Evolutionary conservation across 2,329 filamentous ascomycete genomes (phyloP), one percentile per base, ranked within the genome.

Genomic region (Westerdykella sp.): DNA sequence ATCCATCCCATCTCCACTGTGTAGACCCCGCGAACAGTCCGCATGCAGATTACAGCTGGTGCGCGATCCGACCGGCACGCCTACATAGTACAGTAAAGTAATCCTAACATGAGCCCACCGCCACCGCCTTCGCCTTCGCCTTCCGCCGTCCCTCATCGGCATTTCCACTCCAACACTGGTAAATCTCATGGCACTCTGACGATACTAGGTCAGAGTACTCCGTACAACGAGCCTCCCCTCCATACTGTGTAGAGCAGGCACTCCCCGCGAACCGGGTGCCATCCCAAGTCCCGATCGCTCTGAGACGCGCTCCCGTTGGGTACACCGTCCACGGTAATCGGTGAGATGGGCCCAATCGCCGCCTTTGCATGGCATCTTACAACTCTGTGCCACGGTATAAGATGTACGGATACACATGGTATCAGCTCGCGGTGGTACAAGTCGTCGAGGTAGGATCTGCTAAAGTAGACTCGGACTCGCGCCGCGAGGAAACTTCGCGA

Each of bases 1-100:
- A 47, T 14, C 30, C 14, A 7, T n/a, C n/a, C n/a, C n/a, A n/a
- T n/a, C 30, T 14, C 30, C 30, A 14, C 6, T 3, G 12, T 14
- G 30, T 32, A 56, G 56, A 56, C 44, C 55, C 59, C 50, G 46
- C 42, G 7, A 35, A 15, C 32, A 12, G 10, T 3, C n/a, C 9
- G n/a, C 32, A 35, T 14, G 32, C 32, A 14, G 16, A 18, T 11
- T 35, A 35, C 16, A 35, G 10, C 32, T 18, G n/a, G 32, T 14
- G 32, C n/a, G n/a, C n/a, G n/a, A n/a, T 34, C 6, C 13, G 32
- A 34, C 15, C 13, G 13, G 3, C 3, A 14, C 16, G 32, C n/a
- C 32, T 35, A 35, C 16, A 15, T 18, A 35, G 5, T 35, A 18
- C 32, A 4, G 9, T 18, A 12, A 3, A 28, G 9, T 28, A 9